A percentile compares a stretch with the other conserved stretches of the same genome.
Conservation (phyloP, 306 rosid genomes). For the Castanea mollissima region DNA sequence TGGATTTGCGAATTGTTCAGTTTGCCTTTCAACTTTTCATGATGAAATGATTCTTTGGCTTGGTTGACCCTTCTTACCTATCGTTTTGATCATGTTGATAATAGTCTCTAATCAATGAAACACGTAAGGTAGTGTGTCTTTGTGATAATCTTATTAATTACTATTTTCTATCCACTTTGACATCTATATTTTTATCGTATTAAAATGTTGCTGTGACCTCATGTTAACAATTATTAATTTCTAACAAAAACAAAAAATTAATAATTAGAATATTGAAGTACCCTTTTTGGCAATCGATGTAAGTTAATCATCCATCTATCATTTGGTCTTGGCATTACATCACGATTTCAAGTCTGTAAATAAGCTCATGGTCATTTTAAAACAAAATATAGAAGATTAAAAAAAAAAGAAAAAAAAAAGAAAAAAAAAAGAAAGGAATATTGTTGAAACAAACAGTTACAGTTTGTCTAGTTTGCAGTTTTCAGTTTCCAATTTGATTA, state of each 20-base stretch:
- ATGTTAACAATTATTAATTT: neutral
- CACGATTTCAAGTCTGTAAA: neutral
- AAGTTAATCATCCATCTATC: neutral
- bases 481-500: no score
- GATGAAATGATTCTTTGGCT: neutral
- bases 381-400: neutral
- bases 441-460: no score
- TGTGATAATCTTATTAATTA: neutral
- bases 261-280: neutral
- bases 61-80: neutral
- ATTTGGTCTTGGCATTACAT: neutral
- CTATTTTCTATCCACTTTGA: neutral
- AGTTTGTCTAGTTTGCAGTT: no score
- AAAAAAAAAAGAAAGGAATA: no score
- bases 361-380: neutral
- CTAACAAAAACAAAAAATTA: no score
- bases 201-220: neutral
- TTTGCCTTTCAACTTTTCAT: no score
- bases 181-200: neutral
- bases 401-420: no score
- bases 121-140: neutral
- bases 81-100: neutral
- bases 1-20: neutral
- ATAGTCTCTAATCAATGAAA: neutral
- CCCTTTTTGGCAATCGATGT: neutral